phyloP scores from a whole-genome alignment of 495 filamentous ascomycete species.

The Penicillium bovifimosum region DNA sequence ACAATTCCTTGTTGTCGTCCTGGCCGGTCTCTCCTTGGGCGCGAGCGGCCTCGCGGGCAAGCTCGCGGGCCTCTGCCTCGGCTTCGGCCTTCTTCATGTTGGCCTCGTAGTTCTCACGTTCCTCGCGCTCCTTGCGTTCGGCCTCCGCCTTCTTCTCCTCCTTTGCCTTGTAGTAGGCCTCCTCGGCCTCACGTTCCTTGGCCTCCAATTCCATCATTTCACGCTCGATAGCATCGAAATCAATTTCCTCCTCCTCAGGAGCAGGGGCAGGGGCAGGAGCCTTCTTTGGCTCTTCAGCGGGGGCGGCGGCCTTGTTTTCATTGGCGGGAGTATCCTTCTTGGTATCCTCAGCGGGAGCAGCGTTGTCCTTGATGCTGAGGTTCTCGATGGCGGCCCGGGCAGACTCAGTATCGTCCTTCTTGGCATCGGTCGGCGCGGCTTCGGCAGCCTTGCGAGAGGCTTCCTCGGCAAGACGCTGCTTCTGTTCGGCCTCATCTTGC shows the following conservation, averaged over 20 bases:
- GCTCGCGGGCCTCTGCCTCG: constrained; percentile 52
- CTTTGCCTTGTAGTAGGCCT: constrained; percentile 55
- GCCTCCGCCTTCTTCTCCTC: constrained; percentile 57
- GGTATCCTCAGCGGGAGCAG: constrained; percentile 30
- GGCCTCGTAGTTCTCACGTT: constrained; percentile 41
- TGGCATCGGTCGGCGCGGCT: constrained; percentile 36
- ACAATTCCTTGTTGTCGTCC: constrained; percentile 40
- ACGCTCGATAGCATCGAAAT: constrained; percentile 47
- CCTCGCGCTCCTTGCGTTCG: constrained; percentile 54
- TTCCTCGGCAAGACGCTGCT: constrained; percentile 47
- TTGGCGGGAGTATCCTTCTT: constrained; percentile 21
- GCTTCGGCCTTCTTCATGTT: constrained; percentile 54
- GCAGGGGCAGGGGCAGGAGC: constrained; percentile 30
- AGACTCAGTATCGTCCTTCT: constrained; percentile 36
- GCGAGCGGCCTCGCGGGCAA: constrained; percentile 43
- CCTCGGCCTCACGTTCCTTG: constrained; percentile 55
- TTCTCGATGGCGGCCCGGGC: constrained; percentile 31
- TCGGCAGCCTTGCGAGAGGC: constrained; percentile 45
- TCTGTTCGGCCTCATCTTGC: constrained; percentile 48
- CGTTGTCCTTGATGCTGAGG: constrained; percentile 38
- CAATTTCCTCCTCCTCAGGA: constrained; percentile 44
- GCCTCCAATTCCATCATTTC: constrained; percentile 52
- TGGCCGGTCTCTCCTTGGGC: constrained; percentile 33
- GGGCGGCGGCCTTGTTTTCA: constrained; percentile 5
- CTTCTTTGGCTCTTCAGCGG: constrained; percentile 42